phyloP scores from a whole-genome alignment of 2,329 filamentous ascomycete genomes.

The Colletotrichum sp. region DNA sequence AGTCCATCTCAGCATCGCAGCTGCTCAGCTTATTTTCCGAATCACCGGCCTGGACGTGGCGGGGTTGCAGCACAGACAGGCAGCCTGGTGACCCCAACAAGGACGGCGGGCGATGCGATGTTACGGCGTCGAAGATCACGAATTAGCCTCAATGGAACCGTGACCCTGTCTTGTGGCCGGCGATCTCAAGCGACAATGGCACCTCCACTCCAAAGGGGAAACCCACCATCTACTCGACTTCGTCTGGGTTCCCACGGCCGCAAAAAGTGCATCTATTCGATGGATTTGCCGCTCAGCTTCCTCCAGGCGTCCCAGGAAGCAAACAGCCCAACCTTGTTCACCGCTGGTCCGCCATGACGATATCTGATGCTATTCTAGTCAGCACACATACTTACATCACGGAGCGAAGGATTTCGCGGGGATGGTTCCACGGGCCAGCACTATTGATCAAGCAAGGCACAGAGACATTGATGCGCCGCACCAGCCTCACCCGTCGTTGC shows the following conservation, averaged over 20 bases:
- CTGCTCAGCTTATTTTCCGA: background rate
- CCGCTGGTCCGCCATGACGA: background rate
- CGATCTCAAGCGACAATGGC: background rate
- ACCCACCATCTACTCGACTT: background rate
- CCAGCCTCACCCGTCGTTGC: background rate
- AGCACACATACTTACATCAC: background rate
- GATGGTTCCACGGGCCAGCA: background rate
- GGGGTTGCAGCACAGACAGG: background rate
- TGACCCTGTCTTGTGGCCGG: background rate
- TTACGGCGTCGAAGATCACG: background rate
- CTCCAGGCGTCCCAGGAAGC: background rate
- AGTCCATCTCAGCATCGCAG: background rate
- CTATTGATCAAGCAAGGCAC: background rate
- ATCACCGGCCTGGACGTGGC: background rate
- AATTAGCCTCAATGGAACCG: background rate
- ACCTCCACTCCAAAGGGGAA: background rate
- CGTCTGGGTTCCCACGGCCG: background rate
- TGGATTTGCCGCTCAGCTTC: background rate
- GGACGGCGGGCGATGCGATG: background rate
- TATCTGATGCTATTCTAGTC: background rate
- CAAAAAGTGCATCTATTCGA: background rate
- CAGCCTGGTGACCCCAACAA: background rate
- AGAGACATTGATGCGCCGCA: background rate
- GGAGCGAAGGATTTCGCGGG: background rate
- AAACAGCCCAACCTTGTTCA: background rate